Conservation (phyloP, 2,329 filamentous ascomycete genomes). For the Penicillium sp. region DNA sequence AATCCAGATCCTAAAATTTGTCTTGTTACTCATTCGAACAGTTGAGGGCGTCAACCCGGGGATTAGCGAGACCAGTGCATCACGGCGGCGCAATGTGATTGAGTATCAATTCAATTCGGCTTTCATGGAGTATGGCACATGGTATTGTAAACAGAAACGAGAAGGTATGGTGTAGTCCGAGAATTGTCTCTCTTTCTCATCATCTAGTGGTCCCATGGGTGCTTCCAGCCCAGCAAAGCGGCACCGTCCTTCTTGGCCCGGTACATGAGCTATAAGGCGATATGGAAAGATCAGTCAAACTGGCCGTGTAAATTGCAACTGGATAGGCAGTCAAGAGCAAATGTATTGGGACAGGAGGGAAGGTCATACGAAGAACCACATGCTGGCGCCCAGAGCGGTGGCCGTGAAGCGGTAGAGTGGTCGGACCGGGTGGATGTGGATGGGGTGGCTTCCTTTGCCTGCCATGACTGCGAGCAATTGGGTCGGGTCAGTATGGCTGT, state of each 20-base stretch:
- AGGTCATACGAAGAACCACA: constrained; percentile 90
- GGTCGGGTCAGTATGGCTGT: neutral
- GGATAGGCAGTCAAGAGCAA: constrained; percentile 1
- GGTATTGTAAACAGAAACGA: neutral
- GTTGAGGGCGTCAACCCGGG: no score
- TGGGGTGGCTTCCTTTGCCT: constrained; percentile 35
- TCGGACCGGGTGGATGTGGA: constrained; percentile 53
- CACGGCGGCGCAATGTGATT: neutral
- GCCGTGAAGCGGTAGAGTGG: constrained; percentile 78
- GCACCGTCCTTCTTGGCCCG: constrained; percentile 94
- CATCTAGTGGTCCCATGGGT: constrained; percentile 83
- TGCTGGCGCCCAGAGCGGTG: constrained; percentile 83
- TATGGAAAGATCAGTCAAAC: constrained; percentile 14
- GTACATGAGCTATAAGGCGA: constrained; percentile 70
- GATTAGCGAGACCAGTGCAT: neutral
- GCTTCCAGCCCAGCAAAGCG: constrained; percentile 84
- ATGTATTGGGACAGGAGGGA: neutral
- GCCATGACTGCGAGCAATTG: constrained; percentile 28
- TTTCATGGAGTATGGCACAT: neutral
- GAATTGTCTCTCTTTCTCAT: neutral
- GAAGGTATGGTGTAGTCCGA: neutral
- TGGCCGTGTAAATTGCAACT: neutral
- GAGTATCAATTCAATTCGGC: neutral
- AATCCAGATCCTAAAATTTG: no score
- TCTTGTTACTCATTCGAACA: no score